Percentiles rank a stretch among this genome's conserved stretches.
Conservation (phyloP, 805 yeast genomes). For the Candida sphagnicola region DNA sequence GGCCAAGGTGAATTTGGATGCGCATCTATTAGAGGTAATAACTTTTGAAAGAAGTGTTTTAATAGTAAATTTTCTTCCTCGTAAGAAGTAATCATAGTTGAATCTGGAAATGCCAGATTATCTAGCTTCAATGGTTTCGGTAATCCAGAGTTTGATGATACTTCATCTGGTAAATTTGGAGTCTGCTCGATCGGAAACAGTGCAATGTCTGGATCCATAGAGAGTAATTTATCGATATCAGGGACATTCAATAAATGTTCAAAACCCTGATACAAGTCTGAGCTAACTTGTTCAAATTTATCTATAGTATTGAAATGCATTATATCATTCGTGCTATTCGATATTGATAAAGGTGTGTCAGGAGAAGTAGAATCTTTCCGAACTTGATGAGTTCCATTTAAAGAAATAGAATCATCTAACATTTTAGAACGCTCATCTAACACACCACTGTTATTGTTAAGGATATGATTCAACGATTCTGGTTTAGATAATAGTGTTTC, state of each 20-base stretch:
- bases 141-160: neutral
- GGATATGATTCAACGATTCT: no score
- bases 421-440: no score
- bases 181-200: neutral
- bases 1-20: slow-evolving; percentile 65
- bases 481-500: no score
- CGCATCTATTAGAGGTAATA: slow-evolving; percentile 52
- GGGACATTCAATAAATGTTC: slow-evolving; percentile 15
- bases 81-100: slow-evolving; percentile 9
- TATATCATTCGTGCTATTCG: neutral
- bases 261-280: slow-evolving; percentile 21
- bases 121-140: neutral
- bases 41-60: slow-evolving; percentile 51
- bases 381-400: neutral
- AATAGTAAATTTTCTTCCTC: slow-evolving; percentile 53
- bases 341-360: neutral
- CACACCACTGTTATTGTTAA: no score
- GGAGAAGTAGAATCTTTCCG: neutral
- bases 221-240: slow-evolving; percentile 1
- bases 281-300: slow-evolving; percentile 17
- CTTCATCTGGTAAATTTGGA: neutral
- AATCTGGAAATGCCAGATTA: neutral
- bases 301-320: neutral
- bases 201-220: neutral
- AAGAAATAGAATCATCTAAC: neutral